phyloP scores from a whole-genome alignment of 2,329 filamentous ascomycete genomes.

The Sarocladiaceae sp. region DNA sequence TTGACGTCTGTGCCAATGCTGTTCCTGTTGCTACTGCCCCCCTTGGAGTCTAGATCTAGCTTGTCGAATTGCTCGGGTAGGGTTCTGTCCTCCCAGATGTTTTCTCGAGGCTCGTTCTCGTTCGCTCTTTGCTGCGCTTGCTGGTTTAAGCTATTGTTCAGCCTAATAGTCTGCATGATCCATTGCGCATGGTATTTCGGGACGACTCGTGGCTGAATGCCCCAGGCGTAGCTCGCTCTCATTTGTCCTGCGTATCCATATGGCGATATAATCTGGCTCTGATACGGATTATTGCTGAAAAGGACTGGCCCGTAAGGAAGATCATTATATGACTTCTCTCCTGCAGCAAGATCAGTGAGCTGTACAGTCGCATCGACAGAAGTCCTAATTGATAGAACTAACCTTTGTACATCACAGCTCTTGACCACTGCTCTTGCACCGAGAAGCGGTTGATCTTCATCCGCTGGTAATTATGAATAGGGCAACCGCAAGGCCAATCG shows the following conservation, averaged over 20 bases:
- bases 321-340: slow-evolving; percentile 29
- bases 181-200: slow-evolving; percentile 6
- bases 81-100: slow-evolving; percentile 3
- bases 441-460: slow-evolving; percentile 29
- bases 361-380: background rate
- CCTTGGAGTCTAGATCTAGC: slow-evolving; percentile 8
- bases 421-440: slow-evolving; percentile 37
- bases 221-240: slow-evolving; percentile 12
- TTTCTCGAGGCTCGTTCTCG: background rate
- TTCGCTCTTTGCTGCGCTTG: slow-evolving; percentile 1
- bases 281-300: slow-evolving; percentile 14
- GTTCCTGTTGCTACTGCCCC: slow-evolving; percentile 7
- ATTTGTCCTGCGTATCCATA: slow-evolving; percentile 9
- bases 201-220: background rate
- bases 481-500: slow-evolving; percentile 33
- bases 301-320: background rate
- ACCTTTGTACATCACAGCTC: slow-evolving; percentile 42
- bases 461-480: slow-evolving; percentile 33
- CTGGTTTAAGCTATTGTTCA: slow-evolving; percentile 4
- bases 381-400: background rate
- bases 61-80: background rate
- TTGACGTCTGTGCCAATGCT: background rate
- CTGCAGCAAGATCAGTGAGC: slow-evolving; percentile 10
- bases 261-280: slow-evolving; percentile 11
- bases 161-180: slow-evolving; percentile 5